A percentile compares a stretch with the other conserved stretches of the same genome.
phyloP scores from a whole-genome alignment of 768 basidiomycete genomes.

The Brasilioporus rufonigricans region DNA sequence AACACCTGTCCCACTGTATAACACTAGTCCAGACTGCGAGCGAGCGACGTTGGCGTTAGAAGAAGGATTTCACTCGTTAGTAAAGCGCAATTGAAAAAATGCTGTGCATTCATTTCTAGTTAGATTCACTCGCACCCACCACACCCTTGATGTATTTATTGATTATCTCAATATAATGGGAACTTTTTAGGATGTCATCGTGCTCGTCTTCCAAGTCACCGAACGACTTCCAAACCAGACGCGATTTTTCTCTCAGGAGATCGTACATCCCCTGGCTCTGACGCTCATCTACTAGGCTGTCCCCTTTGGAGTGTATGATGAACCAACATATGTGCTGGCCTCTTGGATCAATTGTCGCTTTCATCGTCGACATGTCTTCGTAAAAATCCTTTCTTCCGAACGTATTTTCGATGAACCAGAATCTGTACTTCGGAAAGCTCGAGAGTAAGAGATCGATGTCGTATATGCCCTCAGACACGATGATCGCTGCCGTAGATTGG shows the following conservation, averaged over 20 bases:
- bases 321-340: constrained; percentile 55
- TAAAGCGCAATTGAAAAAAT: constrained; percentile 9
- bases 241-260: constrained; percentile 41
- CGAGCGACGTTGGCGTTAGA: constrained; percentile 65
- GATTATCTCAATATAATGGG: constrained; percentile 47
- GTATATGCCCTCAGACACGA: constrained; percentile 77
- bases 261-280: constrained; percentile 63
- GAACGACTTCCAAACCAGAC: constrained; percentile 35
- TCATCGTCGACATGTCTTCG: constrained; percentile 43
- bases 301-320: constrained; percentile 71
- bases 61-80: constrained; percentile 43
- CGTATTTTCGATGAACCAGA: constrained; percentile 64
- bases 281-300: constrained; percentile 58
- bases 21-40: constrained; percentile 74
- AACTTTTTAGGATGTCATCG: constrained; percentile 45
- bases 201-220: constrained; percentile 49
- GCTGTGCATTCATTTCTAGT: constrained; percentile 1
- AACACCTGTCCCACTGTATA: constrained; percentile 86
- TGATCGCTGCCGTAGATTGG: constrained; percentile 50
- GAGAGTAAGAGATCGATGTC: constrained; percentile 64
- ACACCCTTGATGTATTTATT: constrained; percentile 36
- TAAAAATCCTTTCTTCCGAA: constrained; percentile 59
- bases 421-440: constrained; percentile 64
- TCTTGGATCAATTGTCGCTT: constrained; percentile 36
- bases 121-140: constrained; percentile 1